A percentile compares a stretch with the other conserved stretches of the same genome.
phyloP scores from a whole-genome alignment of 306 rosid genomes.

The Glycine tomentella region DNA sequence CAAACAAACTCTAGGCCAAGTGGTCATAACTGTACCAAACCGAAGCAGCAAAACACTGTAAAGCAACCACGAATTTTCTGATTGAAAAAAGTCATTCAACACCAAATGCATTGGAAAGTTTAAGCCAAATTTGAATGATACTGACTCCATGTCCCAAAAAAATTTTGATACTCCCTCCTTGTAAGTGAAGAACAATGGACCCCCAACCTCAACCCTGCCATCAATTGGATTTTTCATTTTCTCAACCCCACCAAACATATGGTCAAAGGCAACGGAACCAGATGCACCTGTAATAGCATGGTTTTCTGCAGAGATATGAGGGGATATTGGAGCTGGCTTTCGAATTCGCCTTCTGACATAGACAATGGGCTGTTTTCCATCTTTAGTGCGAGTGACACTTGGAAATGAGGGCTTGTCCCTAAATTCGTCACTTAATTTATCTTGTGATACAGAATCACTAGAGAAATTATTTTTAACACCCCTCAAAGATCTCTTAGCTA shows the following conservation, averaged over 20 bases:
- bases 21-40: constrained; percentile 64
- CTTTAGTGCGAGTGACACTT: constrained; percentile 50
- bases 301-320: constrained; percentile 44
- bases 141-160: constrained; percentile 53
- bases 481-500: constrained; percentile 45
- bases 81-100: constrained; percentile 53
- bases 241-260: constrained; percentile 37
- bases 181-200: constrained; percentile 66
- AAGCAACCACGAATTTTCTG: constrained; percentile 58
- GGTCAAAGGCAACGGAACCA: constrained; percentile 47
- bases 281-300: constrained; percentile 42
- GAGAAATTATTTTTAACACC: constrained; percentile 51
- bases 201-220: constrained; percentile 46
- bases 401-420: constrained; percentile 57
- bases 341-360: constrained; percentile 76
- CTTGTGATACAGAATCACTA: constrained; percentile 51
- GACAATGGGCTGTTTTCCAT: constrained; percentile 74
- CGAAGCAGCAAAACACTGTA: constrained; percentile 58
- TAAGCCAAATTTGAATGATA: constrained; percentile 57
- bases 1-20: constrained; percentile 80
- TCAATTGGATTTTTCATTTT: constrained; percentile 48
- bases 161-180: constrained; percentile 60
- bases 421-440: constrained; percentile 54
- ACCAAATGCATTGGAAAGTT: constrained; percentile 55
- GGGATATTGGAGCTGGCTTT: constrained; percentile 52